Percentiles rank a stretch among this genome's conserved stretches.
phyloP scores from a whole-genome alignment of 2,329 filamentous ascomycete genomes.

The Cercospora sojina region DNA sequence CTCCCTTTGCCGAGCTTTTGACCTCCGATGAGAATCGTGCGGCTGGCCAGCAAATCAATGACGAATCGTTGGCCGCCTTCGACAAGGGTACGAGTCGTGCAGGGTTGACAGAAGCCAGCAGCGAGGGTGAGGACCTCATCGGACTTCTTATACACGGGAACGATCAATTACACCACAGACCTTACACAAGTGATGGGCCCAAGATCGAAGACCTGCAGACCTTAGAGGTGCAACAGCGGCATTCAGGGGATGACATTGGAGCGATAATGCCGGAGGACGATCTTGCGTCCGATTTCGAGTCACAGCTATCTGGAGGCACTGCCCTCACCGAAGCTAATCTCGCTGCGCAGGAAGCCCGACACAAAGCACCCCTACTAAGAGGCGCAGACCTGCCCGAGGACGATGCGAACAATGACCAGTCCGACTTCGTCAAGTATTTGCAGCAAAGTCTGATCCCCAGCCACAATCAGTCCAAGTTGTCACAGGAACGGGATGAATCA shows the following conservation, averaged over 20 bases:
- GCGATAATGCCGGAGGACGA: background rate
- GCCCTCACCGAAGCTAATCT: constrained; percentile 38
- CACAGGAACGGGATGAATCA: background rate
- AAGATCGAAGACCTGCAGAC: background rate
- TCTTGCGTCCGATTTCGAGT: background rate
- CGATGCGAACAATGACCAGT: constrained; percentile 34
- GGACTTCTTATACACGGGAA: background rate
- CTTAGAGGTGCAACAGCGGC: background rate
- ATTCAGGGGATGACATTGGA: background rate
- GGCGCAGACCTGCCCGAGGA: constrained; percentile 35
- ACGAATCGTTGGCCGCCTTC: constrained; percentile 7
- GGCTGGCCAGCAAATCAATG: constrained; percentile 26
- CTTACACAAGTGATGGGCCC: background rate
- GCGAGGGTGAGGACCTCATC: background rate
- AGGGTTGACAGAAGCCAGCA: background rate
- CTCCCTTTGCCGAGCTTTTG: constrained; percentile 1
- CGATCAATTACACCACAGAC: background rate
- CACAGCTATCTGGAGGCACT: constrained; percentile 2
- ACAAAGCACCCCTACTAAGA: constrained; percentile 24
- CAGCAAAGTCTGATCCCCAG: constrained; percentile 10
- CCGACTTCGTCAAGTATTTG: constrained; percentile 30
- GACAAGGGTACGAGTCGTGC: background rate
- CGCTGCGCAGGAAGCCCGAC: constrained; percentile 34
- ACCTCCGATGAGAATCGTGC: constrained; percentile 30
- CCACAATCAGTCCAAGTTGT: background rate